Evolutionary conservation across 768 basidiomycete genomes (phyloP).

Genomic region (Hericium rajendrae): DNA sequence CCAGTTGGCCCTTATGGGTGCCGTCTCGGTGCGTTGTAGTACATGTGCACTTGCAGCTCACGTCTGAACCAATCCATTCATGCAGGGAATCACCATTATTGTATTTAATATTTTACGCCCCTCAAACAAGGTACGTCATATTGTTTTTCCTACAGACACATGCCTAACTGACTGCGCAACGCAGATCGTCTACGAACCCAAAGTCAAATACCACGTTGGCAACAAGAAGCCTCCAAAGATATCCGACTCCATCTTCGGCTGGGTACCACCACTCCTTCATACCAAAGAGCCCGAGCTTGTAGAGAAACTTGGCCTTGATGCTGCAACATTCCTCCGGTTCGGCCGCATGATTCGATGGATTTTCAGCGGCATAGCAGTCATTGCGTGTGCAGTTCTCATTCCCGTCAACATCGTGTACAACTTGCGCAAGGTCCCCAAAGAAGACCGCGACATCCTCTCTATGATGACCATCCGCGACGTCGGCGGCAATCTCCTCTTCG

Average conservation of each 20-base stretch:
- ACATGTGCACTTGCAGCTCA: not conserved
- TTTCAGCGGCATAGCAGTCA: slow-evolving; percentile 52
- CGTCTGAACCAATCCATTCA: slow-evolving; percentile 1
- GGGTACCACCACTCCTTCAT: slow-evolving; percentile 79
- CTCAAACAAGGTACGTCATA: slow-evolving; percentile 61
- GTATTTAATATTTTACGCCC: slow-evolving; percentile 83
- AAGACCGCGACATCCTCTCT: slow-evolving; percentile 52
- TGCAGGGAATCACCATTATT: slow-evolving; percentile 54
- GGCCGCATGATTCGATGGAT: slow-evolving; percentile 73
- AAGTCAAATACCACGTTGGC: slow-evolving; percentile 82
- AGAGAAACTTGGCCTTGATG: slow-evolving; percentile 85
- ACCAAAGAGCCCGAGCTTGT: slow-evolving; percentile 85
- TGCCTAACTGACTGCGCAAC: not conserved
- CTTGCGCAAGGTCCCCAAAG: slow-evolving; percentile 45
- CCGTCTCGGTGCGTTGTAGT: slow-evolving; percentile 52
- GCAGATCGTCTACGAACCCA: slow-evolving; percentile 86
- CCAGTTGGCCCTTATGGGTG: slow-evolving; percentile 67
- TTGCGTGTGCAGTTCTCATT: slow-evolving; percentile 66
- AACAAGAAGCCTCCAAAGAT: slow-evolving; percentile 73
- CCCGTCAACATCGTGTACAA: slow-evolving; percentile 87
- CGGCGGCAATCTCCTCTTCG: slow-evolving; percentile 60
- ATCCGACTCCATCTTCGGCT: slow-evolving; percentile 75
- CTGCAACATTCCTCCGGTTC: slow-evolving; percentile 87
- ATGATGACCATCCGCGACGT: slow-evolving; percentile 87
- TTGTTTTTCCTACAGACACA: not conserved